Conservation (phyloP, 2,329 filamentous ascomycete species). For the Diaporthe sp. region DNA sequence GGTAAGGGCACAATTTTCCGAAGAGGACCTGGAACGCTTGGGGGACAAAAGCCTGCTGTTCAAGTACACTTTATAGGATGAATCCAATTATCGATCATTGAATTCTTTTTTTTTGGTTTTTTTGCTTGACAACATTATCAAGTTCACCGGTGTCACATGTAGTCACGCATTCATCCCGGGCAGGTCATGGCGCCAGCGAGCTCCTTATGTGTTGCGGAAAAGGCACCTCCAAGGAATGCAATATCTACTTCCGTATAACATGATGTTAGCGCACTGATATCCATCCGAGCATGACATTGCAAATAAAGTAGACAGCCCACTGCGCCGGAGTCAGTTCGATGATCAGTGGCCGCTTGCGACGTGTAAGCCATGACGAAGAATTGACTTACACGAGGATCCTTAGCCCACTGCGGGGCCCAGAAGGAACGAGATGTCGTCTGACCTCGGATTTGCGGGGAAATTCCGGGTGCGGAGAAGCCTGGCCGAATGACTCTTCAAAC, state of each 20-base stretch:
- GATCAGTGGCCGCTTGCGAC: neutral
- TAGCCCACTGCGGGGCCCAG: neutral
- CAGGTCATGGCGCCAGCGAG: no score
- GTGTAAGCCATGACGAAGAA: neutral
- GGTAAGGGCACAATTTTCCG: constrained; percentile 51
- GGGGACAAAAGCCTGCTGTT: constrained; percentile 58
- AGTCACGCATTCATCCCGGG: no score
- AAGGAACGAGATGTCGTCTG: neutral
- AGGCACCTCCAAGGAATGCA: no score
- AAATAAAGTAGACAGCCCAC: no score
- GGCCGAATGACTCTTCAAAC: neutral
- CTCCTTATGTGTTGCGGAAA: no score
- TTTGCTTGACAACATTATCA: no score
- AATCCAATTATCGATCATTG: neutral
- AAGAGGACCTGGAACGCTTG: constrained; percentile 56
- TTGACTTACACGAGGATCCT: neutral
- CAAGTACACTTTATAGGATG: constrained; percentile 48
- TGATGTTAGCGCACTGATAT: no score
- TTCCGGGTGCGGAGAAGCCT: neutral
- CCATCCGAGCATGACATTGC: no score
- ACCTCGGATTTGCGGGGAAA: neutral
- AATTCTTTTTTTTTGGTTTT: no score
- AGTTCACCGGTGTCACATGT: no score
- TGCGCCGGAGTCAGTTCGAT: neutral
- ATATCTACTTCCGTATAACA: no score